These are phyloP conservation scores for Penicillium oxalicum DNA, from an alignment of 2,329 filamentous ascomycete genomes.

Conservation along the genomic window DNA sequence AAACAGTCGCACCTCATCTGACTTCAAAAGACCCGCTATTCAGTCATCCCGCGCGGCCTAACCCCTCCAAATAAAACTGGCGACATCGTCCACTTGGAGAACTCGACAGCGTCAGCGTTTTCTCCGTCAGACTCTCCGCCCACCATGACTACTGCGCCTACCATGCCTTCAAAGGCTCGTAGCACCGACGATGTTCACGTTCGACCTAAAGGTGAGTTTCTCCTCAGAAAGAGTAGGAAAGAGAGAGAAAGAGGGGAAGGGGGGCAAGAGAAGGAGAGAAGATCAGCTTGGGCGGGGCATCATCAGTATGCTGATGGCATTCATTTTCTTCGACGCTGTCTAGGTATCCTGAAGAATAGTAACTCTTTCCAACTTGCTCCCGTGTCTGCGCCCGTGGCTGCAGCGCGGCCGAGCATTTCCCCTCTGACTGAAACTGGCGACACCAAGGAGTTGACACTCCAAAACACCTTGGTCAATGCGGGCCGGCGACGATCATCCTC, in stretches of 20 bases:
- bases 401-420: slow-evolving; percentile 27
- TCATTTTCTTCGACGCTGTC: background rate
- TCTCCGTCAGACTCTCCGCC: slow-evolving; percentile 1
- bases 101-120: slow-evolving; percentile 8
- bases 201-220: slow-evolving; percentile 38
- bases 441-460: slow-evolving; percentile 81
- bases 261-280: background rate
- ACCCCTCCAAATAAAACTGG: slow-evolving; percentile 10
- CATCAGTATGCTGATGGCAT: background rate
- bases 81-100: slow-evolving; percentile 15
- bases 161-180: slow-evolving; percentile 28
- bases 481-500: slow-evolving; percentile 81
- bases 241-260: too few species aligned
- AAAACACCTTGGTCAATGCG: slow-evolving; percentile 92
- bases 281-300: too few species aligned
- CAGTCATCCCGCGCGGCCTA: slow-evolving; percentile 2
- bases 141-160: slow-evolving; percentile 20
- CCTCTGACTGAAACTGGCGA: slow-evolving; percentile 45
- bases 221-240: too few species aligned
- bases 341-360: slow-evolving; percentile 93
- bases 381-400: slow-evolving; percentile 32
- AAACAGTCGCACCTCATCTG: slow-evolving; percentile 6
- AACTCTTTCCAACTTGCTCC: slow-evolving; percentile 56
- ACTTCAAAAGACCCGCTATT: slow-evolving; percentile 5
- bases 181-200: slow-evolving; percentile 30